phyloP scores from a whole-genome alignment of 495 filamentous ascomycete genomes.

The Pyrenopolyporus hunteri region DNA sequence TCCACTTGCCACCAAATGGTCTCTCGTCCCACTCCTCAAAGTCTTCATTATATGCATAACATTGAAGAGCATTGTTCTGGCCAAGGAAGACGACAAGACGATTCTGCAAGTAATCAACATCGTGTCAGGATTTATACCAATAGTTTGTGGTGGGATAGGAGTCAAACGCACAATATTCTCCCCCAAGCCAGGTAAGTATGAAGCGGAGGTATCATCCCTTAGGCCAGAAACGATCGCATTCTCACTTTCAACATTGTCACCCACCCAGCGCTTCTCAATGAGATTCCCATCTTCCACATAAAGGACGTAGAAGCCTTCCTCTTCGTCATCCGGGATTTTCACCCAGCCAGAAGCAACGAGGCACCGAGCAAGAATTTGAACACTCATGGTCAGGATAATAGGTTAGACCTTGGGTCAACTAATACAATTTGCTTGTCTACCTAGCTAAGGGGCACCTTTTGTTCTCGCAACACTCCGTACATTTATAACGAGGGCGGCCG shows the following conservation, averaged over 20 bases:
- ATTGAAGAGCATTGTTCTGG: conserved; percentile 15
- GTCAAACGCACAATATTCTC: conserved; percentile 3
- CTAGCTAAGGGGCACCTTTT: background rate
- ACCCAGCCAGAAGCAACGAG: conserved; percentile 17
- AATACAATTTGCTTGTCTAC: background rate
- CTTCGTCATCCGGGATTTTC: conserved; percentile 7
- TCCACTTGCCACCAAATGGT: conserved; percentile 20
- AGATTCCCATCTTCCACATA: conserved; percentile 26
- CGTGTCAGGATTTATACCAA: background rate
- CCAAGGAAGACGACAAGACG: conserved; percentile 29
- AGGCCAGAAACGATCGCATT: conserved; percentile 19
- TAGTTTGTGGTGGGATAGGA: background rate
- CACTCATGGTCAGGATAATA: conserved; percentile 20
- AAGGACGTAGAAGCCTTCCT: conserved; percentile 19
- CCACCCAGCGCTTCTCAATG: conserved; percentile 30
- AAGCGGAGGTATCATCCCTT: conserved; percentile 26
- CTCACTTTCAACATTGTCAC: conserved; percentile 13
- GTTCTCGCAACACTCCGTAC: background rate
- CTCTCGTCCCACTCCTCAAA: conserved; percentile 33
- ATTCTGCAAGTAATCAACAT: background rate
- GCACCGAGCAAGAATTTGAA: conserved; percentile 29
- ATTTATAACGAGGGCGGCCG: conserved; percentile 4
- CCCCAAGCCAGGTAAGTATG: conserved; percentile 15
- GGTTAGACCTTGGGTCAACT: background rate
- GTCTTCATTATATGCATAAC: conserved; percentile 26